Conservation (phyloP, 768 basidiomycete genomes). For the Trametes villosa region DNA sequence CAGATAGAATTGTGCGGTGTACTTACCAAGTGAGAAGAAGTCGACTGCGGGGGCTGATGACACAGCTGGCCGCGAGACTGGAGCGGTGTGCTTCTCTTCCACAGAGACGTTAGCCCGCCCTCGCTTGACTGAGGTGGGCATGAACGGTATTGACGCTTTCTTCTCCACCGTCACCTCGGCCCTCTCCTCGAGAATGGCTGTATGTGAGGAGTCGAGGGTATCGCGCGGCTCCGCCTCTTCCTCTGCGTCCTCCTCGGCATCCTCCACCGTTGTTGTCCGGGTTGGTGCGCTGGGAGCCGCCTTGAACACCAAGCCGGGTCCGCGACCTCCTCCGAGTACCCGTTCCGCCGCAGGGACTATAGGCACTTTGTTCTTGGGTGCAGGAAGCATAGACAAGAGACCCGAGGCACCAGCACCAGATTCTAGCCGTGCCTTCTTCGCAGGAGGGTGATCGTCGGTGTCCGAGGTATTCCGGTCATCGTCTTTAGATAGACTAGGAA, state of each 20-base stretch:
- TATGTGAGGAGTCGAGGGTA: slow-evolving; percentile 11
- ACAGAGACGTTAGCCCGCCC: slow-evolving; percentile 55
- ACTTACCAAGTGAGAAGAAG: slow-evolving; percentile 71
- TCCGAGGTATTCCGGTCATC: slow-evolving; percentile 45
- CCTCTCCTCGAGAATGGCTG: slow-evolving; percentile 22
- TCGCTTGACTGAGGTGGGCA: slow-evolving; percentile 62
- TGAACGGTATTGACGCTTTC: slow-evolving; percentile 49
- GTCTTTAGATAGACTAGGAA: slow-evolving; percentile 50
- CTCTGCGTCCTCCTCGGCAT: slow-evolving; percentile 29
- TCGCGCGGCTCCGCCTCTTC: slow-evolving; percentile 7
- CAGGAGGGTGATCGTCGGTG: slow-evolving; percentile 45
- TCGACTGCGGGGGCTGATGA: slow-evolving; percentile 50
- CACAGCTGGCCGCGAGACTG: slow-evolving; percentile 14
- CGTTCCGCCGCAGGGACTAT: slow-evolving; percentile 49
- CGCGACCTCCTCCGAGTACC: slow-evolving; percentile 66
- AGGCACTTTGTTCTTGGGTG: slow-evolving; percentile 63
- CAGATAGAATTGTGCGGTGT: background rate
- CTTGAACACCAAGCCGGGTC: slow-evolving; percentile 66
- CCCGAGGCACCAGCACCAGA: slow-evolving; percentile 63
- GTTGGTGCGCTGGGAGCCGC: slow-evolving; percentile 30
- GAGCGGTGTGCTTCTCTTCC: slow-evolving; percentile 32
- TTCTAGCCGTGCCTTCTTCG: slow-evolving; percentile 61
- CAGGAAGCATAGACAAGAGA: slow-evolving; percentile 73
- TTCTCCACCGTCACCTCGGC: slow-evolving; percentile 17
- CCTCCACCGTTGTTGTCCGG: slow-evolving; percentile 35